Conservation (phyloP, 2,329 filamentous ascomycete genomes). For the Drechslerella dactyloides region DNA sequence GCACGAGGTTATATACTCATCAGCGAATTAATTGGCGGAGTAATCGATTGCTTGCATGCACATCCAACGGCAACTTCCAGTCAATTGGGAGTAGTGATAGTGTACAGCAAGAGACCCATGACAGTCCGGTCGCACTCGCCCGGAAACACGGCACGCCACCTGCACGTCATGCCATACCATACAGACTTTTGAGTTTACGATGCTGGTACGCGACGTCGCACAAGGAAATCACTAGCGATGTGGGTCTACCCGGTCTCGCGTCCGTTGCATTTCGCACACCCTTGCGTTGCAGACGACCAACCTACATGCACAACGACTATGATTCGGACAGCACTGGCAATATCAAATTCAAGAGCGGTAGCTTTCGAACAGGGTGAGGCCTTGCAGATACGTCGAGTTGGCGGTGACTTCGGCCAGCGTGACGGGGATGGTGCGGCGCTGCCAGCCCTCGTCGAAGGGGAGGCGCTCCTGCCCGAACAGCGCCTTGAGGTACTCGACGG, state of each 20-base stretch:
- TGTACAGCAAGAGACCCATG: no score
- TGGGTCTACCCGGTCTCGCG: background rate
- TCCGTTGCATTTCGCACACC: constrained; percentile 3
- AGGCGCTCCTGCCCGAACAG: constrained; percentile 51
- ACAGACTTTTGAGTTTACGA: no score
- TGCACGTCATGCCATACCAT: no score
- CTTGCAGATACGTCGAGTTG: constrained; percentile 46
- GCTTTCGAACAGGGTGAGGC: constrained; percentile 20
- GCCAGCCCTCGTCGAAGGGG: constrained; percentile 41
- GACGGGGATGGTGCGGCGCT: constrained; percentile 28
- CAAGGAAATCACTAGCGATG: background rate
- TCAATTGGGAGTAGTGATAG: no score
- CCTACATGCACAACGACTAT: no score
- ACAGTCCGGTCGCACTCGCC: no score
- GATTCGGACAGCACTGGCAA: background rate
- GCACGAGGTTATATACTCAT: no score
- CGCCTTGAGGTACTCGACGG: constrained; percentile 41
- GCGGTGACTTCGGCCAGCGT: constrained; percentile 34
- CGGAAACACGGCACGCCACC: no score
- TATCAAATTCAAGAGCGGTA: constrained; percentile 9
- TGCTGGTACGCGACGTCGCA: no score
- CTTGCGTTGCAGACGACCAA: background rate
- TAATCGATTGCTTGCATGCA: no score
- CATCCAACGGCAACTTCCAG: no score
- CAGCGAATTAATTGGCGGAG: no score